These are phyloP conservation scores for Aspergillus haitiensis DNA, from an alignment of 495 filamentous ascomycete genomes.

Conservation along the genomic window DNA sequence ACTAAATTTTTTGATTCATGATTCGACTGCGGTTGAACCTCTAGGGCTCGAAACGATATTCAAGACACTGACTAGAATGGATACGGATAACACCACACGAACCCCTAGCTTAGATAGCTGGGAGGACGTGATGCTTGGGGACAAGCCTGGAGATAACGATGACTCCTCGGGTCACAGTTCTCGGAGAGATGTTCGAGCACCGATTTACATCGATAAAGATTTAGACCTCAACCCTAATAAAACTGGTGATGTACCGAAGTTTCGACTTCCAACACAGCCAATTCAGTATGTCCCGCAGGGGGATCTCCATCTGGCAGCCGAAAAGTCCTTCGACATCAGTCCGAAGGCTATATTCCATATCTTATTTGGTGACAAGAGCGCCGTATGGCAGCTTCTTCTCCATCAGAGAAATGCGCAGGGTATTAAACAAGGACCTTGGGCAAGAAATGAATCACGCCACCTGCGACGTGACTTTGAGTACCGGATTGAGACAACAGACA, in stretches of 20 bases:
- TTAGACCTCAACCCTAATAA: conserved; percentile 52
- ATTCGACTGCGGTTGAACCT: conserved; percentile 64
- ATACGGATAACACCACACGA: conserved; percentile 58
- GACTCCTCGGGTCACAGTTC: conserved; percentile 31
- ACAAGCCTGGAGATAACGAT: conserved; percentile 31
- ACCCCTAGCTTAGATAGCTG: conserved; percentile 85
- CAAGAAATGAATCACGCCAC: conserved; percentile 62
- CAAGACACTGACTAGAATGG: conserved; percentile 65
- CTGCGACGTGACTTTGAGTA: conserved; percentile 79
- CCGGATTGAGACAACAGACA: conserved; percentile 64
- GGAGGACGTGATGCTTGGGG: conserved; percentile 79
- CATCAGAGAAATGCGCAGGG: conserved; percentile 78
- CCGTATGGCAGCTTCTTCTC: conserved; percentile 89
- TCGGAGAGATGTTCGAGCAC: conserved; percentile 56
- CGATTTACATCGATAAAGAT: conserved; percentile 63
- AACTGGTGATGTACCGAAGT: conserved; percentile 59
- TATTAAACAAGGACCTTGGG: conserved; percentile 86
- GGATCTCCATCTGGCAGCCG: conserved; percentile 67
- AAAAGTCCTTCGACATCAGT: conserved; percentile 80
- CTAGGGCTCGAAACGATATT: conserved; percentile 63
- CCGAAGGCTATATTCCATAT: conserved; percentile 94
- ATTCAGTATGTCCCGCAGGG: conserved; percentile 80
- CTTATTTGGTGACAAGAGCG: conserved; percentile 91
- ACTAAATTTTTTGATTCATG: conserved; percentile 78
- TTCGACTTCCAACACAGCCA: conserved; percentile 80